These are phyloP conservation scores for Boletus edulis DNA, from an alignment of 768 basidiomycete genomes.

Conservation along the genomic window DNA sequence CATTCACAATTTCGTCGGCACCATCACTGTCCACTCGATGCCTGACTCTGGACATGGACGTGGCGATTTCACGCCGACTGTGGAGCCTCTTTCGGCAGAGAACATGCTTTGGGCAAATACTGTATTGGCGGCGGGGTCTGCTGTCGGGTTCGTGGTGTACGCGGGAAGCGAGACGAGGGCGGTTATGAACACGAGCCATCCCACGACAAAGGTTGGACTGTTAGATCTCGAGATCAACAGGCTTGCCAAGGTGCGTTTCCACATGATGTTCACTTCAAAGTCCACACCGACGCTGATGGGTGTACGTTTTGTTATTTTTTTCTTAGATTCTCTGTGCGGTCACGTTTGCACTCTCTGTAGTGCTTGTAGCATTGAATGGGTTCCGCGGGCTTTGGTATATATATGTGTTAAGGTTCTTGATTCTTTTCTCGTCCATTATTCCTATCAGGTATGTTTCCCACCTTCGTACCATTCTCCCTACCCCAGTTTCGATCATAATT, in stretches of 20 bases:
- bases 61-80: slow-evolving; percentile 38
- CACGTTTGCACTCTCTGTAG: slow-evolving; percentile 87
- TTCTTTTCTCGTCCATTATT: slow-evolving; percentile 98
- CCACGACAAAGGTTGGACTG: slow-evolving; percentile 89
- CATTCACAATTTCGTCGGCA: slow-evolving; percentile 93
- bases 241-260: slow-evolving; percentile 75
- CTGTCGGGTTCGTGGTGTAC: slow-evolving; percentile 90
- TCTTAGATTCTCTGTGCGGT: slow-evolving; percentile 87
- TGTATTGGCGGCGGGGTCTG: slow-evolving; percentile 91
- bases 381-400: slow-evolving; percentile 96
- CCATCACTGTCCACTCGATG: slow-evolving; percentile 68
- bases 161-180: slow-evolving; percentile 95
- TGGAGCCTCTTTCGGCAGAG: slow-evolving; percentile 90
- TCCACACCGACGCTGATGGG: neutral
- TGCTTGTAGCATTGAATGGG: slow-evolving; percentile 92
- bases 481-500: neutral
- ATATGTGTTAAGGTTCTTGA: slow-evolving; percentile 94
- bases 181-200: slow-evolving; percentile 98
- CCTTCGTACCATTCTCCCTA: neutral
- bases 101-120: slow-evolving; percentile 98
- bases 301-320: neutral
- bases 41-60: slow-evolving; percentile 33
- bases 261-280: neutral
- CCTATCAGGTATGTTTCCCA: slow-evolving; percentile 82
- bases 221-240: slow-evolving; percentile 94